phyloP scores from a whole-genome alignment of 1,284 basidiomycete genomes.

The Afroboletus lepidellus region DNA sequence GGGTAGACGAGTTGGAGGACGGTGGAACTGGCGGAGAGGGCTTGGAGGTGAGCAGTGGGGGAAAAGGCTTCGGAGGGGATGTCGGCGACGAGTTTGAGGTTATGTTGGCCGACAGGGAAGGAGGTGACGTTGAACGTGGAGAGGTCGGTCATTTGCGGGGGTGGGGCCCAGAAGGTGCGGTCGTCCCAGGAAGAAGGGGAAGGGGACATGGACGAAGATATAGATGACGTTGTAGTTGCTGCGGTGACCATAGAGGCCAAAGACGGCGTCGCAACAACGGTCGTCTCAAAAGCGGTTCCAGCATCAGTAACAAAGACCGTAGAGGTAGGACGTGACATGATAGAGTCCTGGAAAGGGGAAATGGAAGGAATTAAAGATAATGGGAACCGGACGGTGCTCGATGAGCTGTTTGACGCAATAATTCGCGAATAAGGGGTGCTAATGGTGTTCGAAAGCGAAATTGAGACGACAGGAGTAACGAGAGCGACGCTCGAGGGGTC shows the following conservation, averaged over 20 bases:
- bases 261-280: conserved; percentile 26
- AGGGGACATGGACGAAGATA: too few relatives aligned
- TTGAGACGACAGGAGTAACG: background rate
- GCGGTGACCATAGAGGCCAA: too few relatives aligned
- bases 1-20: conserved; percentile 63
- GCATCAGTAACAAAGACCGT: conserved; percentile 9
- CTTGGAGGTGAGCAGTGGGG: conserved; percentile 12
- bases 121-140: conserved; percentile 57
- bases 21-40: conserved; percentile 25
- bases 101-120: conserved; percentile 55
- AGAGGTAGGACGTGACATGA: background rate
- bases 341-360: background rate
- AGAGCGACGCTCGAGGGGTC: background rate
- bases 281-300: conserved; percentile 9
- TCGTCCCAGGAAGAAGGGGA: conserved; percentile 16
- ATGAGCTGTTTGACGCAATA: background rate
- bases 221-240: conserved; percentile 11
- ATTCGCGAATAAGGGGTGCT: background rate
- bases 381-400: background rate
- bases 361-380: background rate
- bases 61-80: conserved; percentile 41
- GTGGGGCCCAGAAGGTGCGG: conserved; percentile 48
- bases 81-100: conserved; percentile 54
- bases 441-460: background rate
- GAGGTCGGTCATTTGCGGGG: conserved; percentile 56